Evolutionary conservation across 1,284 basidiomycete species (phyloP).

Genomic region (Violaceomyces palustris): DNA sequence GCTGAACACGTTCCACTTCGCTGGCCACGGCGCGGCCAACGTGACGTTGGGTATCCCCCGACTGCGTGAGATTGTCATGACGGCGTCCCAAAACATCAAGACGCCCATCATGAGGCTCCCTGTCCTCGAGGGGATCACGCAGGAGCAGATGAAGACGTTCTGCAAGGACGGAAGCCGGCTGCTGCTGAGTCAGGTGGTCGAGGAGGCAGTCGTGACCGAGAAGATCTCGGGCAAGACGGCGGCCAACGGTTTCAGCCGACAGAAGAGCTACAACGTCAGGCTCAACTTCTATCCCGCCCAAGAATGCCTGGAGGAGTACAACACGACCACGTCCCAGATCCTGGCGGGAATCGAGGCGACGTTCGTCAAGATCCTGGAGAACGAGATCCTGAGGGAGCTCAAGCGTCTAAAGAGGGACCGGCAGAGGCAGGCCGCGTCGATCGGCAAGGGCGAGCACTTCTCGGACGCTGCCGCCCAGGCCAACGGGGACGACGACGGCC

Average conservation of each 20-base stretch:
- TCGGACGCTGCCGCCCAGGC: slow-evolving; percentile 55
- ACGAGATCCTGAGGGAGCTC: slow-evolving; percentile 80
- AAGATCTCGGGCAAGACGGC: slow-evolving; percentile 66
- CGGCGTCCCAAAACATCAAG: slow-evolving; percentile 90
- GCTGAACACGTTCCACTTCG: slow-evolving; percentile 97
- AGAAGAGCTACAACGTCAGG: slow-evolving; percentile 75
- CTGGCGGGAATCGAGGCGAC: slow-evolving; percentile 67
- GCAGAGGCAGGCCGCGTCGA: slow-evolving; percentile 70
- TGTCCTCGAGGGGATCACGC: slow-evolving; percentile 38
- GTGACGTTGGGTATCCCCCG: slow-evolving; percentile 99
- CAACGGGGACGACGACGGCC: slow-evolving; percentile 59
- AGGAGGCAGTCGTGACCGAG: slow-evolving; percentile 78
- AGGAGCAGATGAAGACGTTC: slow-evolving; percentile 63
- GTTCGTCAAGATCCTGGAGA: slow-evolving; percentile 79
- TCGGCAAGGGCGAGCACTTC: slow-evolving; percentile 67
- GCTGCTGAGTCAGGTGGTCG: slow-evolving; percentile 81
- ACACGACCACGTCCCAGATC: slow-evolving; percentile 69
- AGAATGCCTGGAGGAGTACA: slow-evolving; percentile 83
- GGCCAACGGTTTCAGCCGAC: slow-evolving; percentile 58
- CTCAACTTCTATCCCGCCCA: slow-evolving; percentile 80
- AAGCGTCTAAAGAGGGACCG: slow-evolving; percentile 77
- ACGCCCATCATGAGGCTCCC: slow-evolving; percentile 97
- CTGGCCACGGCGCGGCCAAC: slow-evolving; percentile 96
- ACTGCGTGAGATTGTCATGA: slow-evolving; percentile 98
- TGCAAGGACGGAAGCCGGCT: slow-evolving; percentile 85